phyloP scores from a whole-genome alignment of 345 rosid species.

The Salix udensis region DNA sequence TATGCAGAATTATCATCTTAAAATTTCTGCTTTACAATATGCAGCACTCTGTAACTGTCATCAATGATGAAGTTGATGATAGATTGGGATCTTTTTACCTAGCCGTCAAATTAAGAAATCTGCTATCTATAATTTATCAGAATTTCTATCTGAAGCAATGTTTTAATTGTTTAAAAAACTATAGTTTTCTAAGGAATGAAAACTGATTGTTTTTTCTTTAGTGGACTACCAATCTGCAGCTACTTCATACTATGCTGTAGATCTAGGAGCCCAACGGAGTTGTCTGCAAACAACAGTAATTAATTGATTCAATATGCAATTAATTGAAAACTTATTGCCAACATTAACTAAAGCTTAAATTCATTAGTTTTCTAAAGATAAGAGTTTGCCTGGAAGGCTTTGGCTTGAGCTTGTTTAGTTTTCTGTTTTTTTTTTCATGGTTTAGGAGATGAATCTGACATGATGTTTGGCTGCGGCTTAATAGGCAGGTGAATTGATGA shows the following conservation, averaged over 20 bases:
- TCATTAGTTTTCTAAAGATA: background rate
- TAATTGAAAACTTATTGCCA: background rate
- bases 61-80: background rate
- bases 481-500: conserved; percentile 91
- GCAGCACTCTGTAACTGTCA: background rate
- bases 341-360: background rate
- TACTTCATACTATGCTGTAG: background rate
- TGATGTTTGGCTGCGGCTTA: conserved; percentile 28
- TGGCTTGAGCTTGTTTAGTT: too few species aligned
- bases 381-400: background rate
- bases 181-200: too few species aligned
- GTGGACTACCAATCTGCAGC: background rate
- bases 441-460: conserved; percentile 16
- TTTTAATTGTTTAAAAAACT: background rate
- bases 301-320: background rate
- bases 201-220: too few species aligned
- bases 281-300: background rate
- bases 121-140: background rate
- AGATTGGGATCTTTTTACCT: background rate
- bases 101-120: background rate
- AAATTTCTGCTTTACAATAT: background rate
- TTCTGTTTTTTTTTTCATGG: background rate
- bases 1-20: background rate
- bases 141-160: background rate
- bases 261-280: background rate